Evolutionary conservation across 306 rosid genomes (phyloP).

Genomic region (Prunus armeniaca): DNA sequence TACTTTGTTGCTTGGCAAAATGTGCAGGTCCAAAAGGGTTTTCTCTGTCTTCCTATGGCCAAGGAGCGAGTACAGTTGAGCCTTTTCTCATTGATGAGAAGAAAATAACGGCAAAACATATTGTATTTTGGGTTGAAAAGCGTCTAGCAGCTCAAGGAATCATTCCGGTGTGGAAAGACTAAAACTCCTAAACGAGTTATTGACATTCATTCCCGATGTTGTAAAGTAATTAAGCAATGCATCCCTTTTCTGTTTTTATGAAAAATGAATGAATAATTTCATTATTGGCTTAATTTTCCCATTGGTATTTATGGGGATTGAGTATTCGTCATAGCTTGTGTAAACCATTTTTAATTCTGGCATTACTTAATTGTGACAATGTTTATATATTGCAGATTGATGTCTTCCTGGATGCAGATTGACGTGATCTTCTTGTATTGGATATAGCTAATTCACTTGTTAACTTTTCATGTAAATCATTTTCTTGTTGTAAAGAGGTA

Average conservation of each 20-base stretch:
- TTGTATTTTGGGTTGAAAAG: constrained; percentile 91
- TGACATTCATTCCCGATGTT: not conserved
- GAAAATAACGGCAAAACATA: constrained; percentile 67
- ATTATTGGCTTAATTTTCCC: no score
- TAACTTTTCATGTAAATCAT: no score
- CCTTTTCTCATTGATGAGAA: constrained; percentile 91
- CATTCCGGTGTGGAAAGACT: constrained; percentile 86
- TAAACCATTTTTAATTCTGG: no score
- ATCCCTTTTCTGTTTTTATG: not conserved
- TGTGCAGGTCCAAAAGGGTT: constrained; percentile 88
- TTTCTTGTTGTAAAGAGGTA: no score
- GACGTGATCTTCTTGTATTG: no score
- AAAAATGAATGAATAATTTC: no score
- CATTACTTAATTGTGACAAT: no score
- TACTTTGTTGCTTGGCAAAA: constrained; percentile 10
- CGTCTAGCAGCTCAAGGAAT: constrained; percentile 99
- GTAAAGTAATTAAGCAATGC: not conserved
- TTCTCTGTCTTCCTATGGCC: constrained; percentile 73
- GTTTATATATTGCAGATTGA: no score
- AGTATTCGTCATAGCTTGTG: no score
- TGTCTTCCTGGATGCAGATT: no score
- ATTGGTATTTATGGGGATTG: no score
- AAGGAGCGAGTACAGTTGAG: constrained; percentile 77
- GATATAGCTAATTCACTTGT: no score
- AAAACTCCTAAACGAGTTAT: constrained; percentile 3